phyloP scores from a whole-genome alignment of 192 early-diverging fungal species.

The Gigaspora rosea region DNA sequence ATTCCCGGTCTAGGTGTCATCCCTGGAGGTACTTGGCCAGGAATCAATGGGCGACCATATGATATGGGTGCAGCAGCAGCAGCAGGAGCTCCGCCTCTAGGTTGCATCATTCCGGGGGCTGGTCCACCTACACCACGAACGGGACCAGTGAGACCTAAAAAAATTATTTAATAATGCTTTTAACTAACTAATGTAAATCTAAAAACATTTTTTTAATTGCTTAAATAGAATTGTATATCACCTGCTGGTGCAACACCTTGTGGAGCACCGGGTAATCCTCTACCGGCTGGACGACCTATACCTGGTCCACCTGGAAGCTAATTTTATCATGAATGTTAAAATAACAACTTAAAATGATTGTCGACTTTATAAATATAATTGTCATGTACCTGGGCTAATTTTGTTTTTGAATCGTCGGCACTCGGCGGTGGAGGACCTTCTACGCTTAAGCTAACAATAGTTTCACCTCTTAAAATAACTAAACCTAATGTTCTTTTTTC shows the following conservation, averaged over 20 bases:
- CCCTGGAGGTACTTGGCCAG: conserved; percentile 57
- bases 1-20: conserved; percentile 40
- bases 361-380: no score
- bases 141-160: conserved; percentile 77
- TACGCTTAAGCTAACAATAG: conserved; percentile 85
- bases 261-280: conserved; percentile 52
- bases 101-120: conserved; percentile 86
- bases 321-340: neutral
- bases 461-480: conserved; percentile 93
- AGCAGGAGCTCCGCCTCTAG: conserved; percentile 63
- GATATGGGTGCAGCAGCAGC: conserved; percentile 73
- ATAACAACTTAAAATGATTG: no score
- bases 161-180: no score
- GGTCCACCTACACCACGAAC: conserved; percentile 97
- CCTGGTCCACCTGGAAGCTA: conserved; percentile 67
- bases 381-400: conserved; percentile 43
- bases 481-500: conserved; percentile 92
- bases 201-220: no score
- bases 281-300: conserved; percentile 80
- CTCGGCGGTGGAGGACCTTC: conserved; percentile 85
- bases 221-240: neutral
- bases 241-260: conserved; percentile 41
- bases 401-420: conserved; percentile 49
- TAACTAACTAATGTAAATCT: no score
- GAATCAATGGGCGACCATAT: conserved; percentile 69